Evolutionary conservation across 2,329 filamentous ascomycete species (phyloP).

Genomic region (Fusarium decemcellulare): DNA sequence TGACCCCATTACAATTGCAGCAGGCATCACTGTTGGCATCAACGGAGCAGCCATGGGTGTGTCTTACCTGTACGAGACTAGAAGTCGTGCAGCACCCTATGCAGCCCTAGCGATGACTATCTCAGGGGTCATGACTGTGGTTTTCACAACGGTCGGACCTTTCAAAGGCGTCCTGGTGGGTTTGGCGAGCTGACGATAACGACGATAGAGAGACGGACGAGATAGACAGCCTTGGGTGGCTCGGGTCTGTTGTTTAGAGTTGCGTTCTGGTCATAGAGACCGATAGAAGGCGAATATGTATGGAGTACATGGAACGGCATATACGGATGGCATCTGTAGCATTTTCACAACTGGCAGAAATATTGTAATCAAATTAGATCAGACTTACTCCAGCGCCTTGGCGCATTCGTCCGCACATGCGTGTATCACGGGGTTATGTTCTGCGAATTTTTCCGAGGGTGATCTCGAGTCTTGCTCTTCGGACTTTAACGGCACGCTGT

Average conservation of each 20-base stretch:
- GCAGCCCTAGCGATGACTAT: constrained; percentile 71
- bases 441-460: neutral
- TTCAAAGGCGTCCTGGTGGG: constrained; percentile 56
- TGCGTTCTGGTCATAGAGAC: constrained; percentile 25
- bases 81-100: constrained; percentile 67
- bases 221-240: constrained; percentile 14
- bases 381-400: neutral
- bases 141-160: constrained; percentile 65
- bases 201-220: constrained; percentile 8
- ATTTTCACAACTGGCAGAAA: constrained; percentile 17
- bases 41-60: constrained; percentile 74
- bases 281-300: constrained; percentile 23
- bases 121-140: constrained; percentile 69
- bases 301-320: constrained; percentile 10
- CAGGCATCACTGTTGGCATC: constrained; percentile 68
- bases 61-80: constrained; percentile 68
- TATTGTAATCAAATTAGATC: constrained; percentile 16
- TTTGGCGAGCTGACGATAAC: constrained; percentile 48
- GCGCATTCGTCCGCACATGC: neutral
- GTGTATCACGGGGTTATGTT: constrained; percentile 16
- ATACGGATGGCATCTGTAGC: constrained; percentile 26
- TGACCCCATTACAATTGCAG: constrained; percentile 58
- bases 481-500: constrained; percentile 24
- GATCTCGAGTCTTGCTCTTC: neutral
- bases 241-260: constrained; percentile 35